These are phyloP conservation scores for Hypoxylon sp. DNA, from an alignment of 2,329 filamentous ascomycete species.

Conservation along the genomic window DNA sequence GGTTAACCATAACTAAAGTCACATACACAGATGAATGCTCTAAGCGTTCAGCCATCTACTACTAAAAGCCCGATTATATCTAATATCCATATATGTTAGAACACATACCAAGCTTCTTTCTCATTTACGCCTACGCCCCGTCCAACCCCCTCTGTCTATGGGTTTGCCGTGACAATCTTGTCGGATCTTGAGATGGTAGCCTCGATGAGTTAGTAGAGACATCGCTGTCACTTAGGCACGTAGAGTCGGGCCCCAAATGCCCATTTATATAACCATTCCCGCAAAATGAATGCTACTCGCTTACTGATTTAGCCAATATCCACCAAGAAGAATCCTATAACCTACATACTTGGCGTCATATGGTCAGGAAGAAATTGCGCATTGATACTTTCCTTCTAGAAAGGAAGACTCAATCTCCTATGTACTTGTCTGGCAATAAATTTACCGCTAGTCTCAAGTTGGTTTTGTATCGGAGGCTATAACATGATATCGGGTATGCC, in stretches of 20 bases:
- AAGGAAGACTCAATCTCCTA: neutral
- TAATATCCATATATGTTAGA: neutral
- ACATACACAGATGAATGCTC: neutral
- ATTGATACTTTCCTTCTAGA: neutral
- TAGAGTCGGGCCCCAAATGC: neutral
- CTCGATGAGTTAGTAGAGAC: neutral
- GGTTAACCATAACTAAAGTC: neutral
- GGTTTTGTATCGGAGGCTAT: neutral
- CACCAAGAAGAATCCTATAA: neutral
- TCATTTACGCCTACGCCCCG: neutral
- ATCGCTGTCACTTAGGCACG: neutral
- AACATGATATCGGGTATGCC: slow-evolving; percentile 21
- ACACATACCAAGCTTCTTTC: neutral
- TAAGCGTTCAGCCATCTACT: neutral
- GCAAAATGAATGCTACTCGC: neutral
- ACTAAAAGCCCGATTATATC: neutral
- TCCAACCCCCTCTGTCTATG: neutral
- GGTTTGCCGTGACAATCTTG: neutral
- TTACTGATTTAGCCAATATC: neutral
- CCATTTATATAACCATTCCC: neutral
- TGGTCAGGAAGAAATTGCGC: neutral
- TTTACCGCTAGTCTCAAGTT: slow-evolving; percentile 4
- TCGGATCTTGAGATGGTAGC: neutral
- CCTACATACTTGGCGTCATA: neutral
- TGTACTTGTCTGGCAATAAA: neutral